Conservation (phyloP, 129 eudicot species). For the Artemisia argyi region DNA sequence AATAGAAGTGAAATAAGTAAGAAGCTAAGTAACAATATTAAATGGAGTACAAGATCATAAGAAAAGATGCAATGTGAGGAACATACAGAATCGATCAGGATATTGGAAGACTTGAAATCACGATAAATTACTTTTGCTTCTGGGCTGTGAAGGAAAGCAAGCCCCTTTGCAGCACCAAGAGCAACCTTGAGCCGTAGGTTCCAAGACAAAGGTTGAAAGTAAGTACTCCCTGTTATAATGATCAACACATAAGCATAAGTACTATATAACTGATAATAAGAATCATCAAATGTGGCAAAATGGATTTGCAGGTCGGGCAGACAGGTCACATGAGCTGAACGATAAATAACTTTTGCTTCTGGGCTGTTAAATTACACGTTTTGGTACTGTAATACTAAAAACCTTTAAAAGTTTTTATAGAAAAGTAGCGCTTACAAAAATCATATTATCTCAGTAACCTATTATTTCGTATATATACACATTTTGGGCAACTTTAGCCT, state of each 20-base stretch:
- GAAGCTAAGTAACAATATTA: neutral
- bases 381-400: too few relatives aligned
- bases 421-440: too few relatives aligned
- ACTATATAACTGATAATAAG: neutral
- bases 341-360: slow-evolving; percentile 45
- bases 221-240: slow-evolving; percentile 18
- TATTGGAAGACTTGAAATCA: slow-evolving; percentile 69
- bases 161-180: slow-evolving; percentile 36
- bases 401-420: too few relatives aligned
- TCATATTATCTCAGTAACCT: too few relatives aligned
- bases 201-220: slow-evolving; percentile 26
- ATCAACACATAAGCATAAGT: neutral
- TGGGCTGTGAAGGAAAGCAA: slow-evolving; percentile 27
- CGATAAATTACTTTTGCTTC: slow-evolving; percentile 52
- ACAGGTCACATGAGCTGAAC: too few relatives aligned
- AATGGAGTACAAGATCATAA: slow-evolving; percentile 1
- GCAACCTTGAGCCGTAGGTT: slow-evolving; percentile 26
- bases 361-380: slow-evolving; percentile 31
- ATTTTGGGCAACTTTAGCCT: neutral
- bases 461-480: neutral
- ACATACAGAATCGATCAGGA: slow-evolving; percentile 70
- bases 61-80: neutral
- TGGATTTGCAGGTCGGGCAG: neutral
- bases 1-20: slow-evolving; percentile 5
- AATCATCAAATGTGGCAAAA: neutral